Conservation (phyloP, 108 stramenopile species). For the Skeletonema tropicum region DNA sequence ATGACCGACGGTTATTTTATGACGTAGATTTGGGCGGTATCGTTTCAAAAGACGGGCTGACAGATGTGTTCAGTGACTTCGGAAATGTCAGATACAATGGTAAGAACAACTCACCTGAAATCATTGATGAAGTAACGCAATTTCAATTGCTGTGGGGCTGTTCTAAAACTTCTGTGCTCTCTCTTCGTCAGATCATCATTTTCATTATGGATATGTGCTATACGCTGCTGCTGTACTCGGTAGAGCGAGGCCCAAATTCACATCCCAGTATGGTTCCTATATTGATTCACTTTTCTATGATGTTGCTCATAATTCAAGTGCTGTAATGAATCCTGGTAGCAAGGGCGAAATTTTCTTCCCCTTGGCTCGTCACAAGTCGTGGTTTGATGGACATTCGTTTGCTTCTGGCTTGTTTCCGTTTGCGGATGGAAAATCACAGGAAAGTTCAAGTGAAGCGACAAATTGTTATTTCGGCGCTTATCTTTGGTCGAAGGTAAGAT, state of each 20-base stretch:
- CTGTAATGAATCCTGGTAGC: constrained; percentile 33
- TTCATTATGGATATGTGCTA: constrained; percentile 74
- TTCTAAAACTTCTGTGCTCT: neutral
- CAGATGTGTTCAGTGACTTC: constrained; percentile 44
- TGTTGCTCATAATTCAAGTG: constrained; percentile 71
- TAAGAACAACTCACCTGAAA: neutral
- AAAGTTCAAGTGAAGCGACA: constrained; percentile 95
- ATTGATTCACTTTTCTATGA: constrained; percentile 82
- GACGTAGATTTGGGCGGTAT: constrained; percentile 53
- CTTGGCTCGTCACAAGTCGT: constrained; percentile 77
- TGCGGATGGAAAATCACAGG: constrained; percentile 95
- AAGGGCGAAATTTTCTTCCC: constrained; percentile 68
- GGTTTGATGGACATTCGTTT: constrained; percentile 91
- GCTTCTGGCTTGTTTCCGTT: constrained; percentile 87
- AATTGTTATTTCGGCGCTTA: constrained; percentile 96
- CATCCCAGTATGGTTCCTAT: constrained; percentile 61
- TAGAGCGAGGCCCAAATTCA: constrained; percentile 60
- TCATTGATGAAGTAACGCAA: too few species aligned
- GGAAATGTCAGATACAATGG: constrained; percentile 31
- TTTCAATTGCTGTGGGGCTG: neutral
- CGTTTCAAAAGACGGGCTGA: constrained; percentile 41
- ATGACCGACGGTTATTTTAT: constrained; percentile 30
- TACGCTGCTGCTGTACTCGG: constrained; percentile 83
- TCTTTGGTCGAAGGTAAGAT: constrained; percentile 84
- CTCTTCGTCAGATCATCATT: constrained; percentile 67